Base-by-base conservation (phyloP, 345 rosid genomes). In the Brassica carinata region DNA sequence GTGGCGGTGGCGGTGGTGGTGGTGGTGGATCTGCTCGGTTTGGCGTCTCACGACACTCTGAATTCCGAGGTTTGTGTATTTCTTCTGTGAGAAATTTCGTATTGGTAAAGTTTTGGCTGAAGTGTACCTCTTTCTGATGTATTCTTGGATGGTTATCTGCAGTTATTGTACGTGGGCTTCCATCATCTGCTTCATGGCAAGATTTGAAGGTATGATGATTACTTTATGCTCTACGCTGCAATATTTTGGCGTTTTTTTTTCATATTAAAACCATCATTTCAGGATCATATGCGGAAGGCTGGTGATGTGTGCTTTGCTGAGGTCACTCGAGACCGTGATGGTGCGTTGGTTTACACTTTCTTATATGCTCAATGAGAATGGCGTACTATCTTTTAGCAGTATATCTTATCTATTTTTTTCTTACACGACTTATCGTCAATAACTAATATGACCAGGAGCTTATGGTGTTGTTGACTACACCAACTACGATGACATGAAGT, bases 171-270 rank as follows among this genome's bases (percentile, higher is more conserved):
- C 98, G 89, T 74, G 94, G 97, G 14, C 93, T 91, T 10, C 91
- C 97, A 66, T 90, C 96, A 77, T 94, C 98, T 85, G 97, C 97
- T 80, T 94, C 98, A 61, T 94, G 97, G 98, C 98, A 94, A 85
- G 97, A 92, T 88, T 83, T 94, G 85, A 94, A 94, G 97, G 98
- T 90, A 29, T 72, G 77, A 65, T 34, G 64, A 15, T 67, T 67
- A 48, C 59, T 14, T 79, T 4, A 58, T 70, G 3, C 30, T 78
- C 23, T 33, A 45, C 11, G 5, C 14, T 38, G 14, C 8, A 79
- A n/a, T 5, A 26, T 8, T 11, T 70, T 33, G 57, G 48, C n/a
- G 77, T 48, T 11, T 4, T 66, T 48, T 80, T 30, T 65, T n/a
- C 26, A 51, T 76, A 55, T 80, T 10, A n/a, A 55, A 66, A 66